A percentile compares a stretch with the other conserved stretches of the same genome.
Conservation (phyloP, 192 early-diverging fungal species). For the Umbelopsis isabellina region DNA sequence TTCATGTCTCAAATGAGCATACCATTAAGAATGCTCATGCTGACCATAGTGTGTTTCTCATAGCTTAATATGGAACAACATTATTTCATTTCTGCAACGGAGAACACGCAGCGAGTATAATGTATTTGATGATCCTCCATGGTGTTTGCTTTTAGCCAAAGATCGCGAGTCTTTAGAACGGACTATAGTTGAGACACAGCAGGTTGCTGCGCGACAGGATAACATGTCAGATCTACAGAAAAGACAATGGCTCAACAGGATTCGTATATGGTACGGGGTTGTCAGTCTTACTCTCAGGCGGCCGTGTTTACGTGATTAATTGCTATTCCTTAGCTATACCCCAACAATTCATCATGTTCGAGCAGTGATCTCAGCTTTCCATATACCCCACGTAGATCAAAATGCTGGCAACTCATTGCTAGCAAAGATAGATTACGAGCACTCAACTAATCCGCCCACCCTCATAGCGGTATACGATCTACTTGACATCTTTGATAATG, state of each 20-base stretch:
- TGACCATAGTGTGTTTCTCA: background rate
- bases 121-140: background rate
- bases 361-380: slow-evolving; percentile 9
- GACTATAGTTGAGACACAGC: background rate
- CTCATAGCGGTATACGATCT: background rate
- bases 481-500: background rate
- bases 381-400: background rate
- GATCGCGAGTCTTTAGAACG: background rate
- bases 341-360: background rate
- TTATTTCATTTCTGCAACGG: background rate
- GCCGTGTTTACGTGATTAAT: background rate
- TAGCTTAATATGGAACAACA: slow-evolving; percentile 10
- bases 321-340: background rate
- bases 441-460: background rate
- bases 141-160: slow-evolving; percentile 11
- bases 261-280: background rate
- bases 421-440: background rate
- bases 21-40: background rate
- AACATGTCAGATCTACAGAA: background rate
- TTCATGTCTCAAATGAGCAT: background rate
- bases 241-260: background rate
- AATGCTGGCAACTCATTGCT: background rate
- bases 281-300: background rate
- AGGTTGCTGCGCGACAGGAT: background rate
- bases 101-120: background rate